Conservation (phyloP, 306 rosid genomes). For the Rubus idaeus region DNA sequence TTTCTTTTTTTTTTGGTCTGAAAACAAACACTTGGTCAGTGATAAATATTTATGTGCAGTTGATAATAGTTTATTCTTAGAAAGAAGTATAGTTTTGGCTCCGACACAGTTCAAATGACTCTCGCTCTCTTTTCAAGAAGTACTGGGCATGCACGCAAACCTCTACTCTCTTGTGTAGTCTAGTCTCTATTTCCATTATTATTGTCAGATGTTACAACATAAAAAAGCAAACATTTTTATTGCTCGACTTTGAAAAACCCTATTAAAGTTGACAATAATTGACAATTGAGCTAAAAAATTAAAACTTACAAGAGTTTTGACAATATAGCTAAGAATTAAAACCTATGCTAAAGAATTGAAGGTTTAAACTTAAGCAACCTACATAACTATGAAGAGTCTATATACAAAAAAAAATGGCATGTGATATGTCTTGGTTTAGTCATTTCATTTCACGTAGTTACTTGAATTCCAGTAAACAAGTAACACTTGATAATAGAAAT, state of each 20-base stretch:
- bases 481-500: neutral
- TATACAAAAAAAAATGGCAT: too few relatives aligned
- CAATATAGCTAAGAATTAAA: too few relatives aligned
- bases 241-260: neutral
- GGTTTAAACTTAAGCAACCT: too few relatives aligned
- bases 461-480: too few relatives aligned
- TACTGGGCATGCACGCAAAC: conserved; percentile 27
- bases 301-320: too few relatives aligned
- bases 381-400: too few relatives aligned
- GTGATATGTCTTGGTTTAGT: too few relatives aligned
- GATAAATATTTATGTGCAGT: conserved; percentile 9
- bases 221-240: neutral
- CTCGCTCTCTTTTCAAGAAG: conserved; percentile 26
- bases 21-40: neutral
- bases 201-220: neutral
- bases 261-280: neutral
- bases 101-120: conserved; percentile 31
- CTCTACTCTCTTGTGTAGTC: neutral
- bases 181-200: conserved; percentile 1
- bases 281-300: too few relatives aligned
- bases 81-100: conserved; percentile 10
- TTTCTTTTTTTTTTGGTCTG: too few relatives aligned
- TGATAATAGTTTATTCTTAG: neutral
- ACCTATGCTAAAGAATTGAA: too few relatives aligned
- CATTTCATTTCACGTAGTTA: too few relatives aligned